Evolutionary conservation across 371 early-diverging fungal species (phyloP), one percentile per base, ranked within the genome.

Genomic region (Dentiscutata heterogama): DNA sequence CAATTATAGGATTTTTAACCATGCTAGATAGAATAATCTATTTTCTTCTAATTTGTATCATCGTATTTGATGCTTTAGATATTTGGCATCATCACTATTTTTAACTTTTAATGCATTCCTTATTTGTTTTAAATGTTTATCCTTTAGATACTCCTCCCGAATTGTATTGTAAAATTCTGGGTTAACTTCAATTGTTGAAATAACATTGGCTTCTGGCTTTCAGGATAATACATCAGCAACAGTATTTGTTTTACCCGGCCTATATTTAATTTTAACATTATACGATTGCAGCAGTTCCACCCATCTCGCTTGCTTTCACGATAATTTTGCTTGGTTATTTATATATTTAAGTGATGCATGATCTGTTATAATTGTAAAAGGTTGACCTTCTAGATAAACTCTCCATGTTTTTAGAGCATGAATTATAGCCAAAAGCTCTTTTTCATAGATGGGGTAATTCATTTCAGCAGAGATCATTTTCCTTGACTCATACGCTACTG

Each of bases 341-440:
- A 72, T 50, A 60, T 78, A 78, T 39, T 60, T 25, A 1, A 83
- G 54, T 0, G 76, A 11, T 10, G 51, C 35, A 64, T 83, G 63
- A 16, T 77, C 63, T 13, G 78, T 77, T 8, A 63, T 25, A 7
- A 63, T 14, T 14, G 3, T 25, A 46, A 77, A 77, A 1, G 80
- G 60, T 2, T 54, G 22, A 2, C 87, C 85, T 0, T 79, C 10
- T 0, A 90, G 54, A 73, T 85, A 88, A 20, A 85, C 84, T 0
- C 84, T 50, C 71, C 84, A 89, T 4, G 84, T 50, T 39, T 83
- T 63, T 5, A 85, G 73, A 1, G 86, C 88, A 84, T 0, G 85
- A 5, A 89, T 78, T 16, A 89, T 76, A 0, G 85, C 86, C 7
- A 88, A 56, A 4, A 81, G 79, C 82, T 88, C 86, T 31, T 80